phyloP scores from a whole-genome alignment of 2,329 filamentous ascomycete species.

The Dothiorella sarmentorum region DNA sequence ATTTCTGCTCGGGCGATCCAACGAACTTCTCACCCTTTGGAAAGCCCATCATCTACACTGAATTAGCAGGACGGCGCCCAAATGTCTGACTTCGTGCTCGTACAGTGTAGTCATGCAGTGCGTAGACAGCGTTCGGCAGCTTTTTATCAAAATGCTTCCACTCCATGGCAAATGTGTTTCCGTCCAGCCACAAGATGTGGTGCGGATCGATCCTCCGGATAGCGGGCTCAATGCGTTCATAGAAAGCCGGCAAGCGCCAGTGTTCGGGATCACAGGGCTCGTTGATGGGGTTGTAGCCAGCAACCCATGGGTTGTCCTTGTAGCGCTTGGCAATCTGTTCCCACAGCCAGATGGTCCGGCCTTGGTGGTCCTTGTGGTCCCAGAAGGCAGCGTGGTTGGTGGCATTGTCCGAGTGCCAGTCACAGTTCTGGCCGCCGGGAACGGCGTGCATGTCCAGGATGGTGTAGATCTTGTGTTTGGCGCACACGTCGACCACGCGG shows the following conservation, averaged over 20 bases:
- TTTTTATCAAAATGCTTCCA: conserved; percentile 39
- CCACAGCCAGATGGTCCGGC: conserved; percentile 50
- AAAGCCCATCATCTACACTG: conserved; percentile 45
- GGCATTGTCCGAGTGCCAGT: conserved; percentile 21
- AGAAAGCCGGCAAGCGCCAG: conserved; percentile 45
- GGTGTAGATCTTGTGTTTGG: conserved; percentile 48
- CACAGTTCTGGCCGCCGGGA: background rate
- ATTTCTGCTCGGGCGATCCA: conserved; percentile 43
- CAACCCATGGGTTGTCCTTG: conserved; percentile 38
- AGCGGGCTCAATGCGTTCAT: conserved; percentile 45
- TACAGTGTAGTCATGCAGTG: conserved; percentile 52
- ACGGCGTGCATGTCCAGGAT: conserved; percentile 40
- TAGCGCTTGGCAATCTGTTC: conserved; percentile 46
- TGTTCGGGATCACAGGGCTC: conserved; percentile 51
- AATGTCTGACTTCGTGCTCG: too few species aligned
- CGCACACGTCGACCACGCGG: conserved; percentile 48
- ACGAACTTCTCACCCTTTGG: conserved; percentile 43
- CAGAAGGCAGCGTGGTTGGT: conserved; percentile 48
- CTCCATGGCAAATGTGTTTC: conserved; percentile 40
- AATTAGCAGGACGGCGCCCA: background rate
- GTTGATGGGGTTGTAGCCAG: conserved; percentile 51
- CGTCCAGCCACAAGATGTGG: conserved; percentile 45
- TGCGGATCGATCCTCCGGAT: conserved; percentile 47
- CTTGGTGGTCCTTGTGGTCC: conserved; percentile 51
- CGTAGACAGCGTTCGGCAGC: conserved; percentile 47